phyloP scores from a whole-genome alignment of 164 flowering plant genomes.

The Vitis rupestris region DNA sequence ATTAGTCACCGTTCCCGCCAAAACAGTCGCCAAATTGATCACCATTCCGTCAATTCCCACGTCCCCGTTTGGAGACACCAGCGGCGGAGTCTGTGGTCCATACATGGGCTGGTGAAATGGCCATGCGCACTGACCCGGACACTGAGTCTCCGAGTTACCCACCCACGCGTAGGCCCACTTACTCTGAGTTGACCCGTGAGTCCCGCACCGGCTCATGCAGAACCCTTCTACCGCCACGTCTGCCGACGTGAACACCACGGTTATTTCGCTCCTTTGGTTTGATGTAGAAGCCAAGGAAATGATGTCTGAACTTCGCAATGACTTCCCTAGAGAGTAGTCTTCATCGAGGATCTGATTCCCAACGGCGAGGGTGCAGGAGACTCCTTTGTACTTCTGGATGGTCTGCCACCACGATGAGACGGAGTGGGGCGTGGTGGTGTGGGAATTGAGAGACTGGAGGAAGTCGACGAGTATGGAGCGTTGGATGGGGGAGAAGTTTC shows the following conservation, averaged over 20 bases:
- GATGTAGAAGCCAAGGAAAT: conserved; percentile 36
- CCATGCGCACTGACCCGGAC: conserved; percentile 69
- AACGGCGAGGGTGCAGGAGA: conserved; percentile 27
- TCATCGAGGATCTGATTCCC: conserved; percentile 52
- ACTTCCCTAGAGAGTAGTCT: conserved; percentile 52
- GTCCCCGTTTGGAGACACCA: conserved; percentile 54
- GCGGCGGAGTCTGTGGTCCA: conserved; percentile 52
- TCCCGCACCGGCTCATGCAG: conserved; percentile 57
- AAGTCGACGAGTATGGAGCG: conserved; percentile 27
- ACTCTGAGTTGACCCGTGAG: conserved; percentile 36
- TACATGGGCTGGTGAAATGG: conserved; percentile 66
- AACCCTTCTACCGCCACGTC: conserved; percentile 62
- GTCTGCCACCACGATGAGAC: conserved; percentile 70
- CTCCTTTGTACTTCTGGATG: conserved; percentile 37
- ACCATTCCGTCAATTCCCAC: conserved; percentile 58
- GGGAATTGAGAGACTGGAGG: conserved; percentile 17
- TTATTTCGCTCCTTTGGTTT: conserved; percentile 37
- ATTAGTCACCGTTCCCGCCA: conserved; percentile 57
- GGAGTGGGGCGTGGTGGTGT: conserved; percentile 14
- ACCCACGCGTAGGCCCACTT: conserved; percentile 69
- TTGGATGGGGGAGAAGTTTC: conserved; percentile 41
- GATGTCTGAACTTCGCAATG: conserved; percentile 35
- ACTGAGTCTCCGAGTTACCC: conserved; percentile 56
- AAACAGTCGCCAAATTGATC: conserved; percentile 41
- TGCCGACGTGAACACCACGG: conserved; percentile 54